Conservation (phyloP, 305 asterid genomes). For the Rubia tinctorum region DNA sequence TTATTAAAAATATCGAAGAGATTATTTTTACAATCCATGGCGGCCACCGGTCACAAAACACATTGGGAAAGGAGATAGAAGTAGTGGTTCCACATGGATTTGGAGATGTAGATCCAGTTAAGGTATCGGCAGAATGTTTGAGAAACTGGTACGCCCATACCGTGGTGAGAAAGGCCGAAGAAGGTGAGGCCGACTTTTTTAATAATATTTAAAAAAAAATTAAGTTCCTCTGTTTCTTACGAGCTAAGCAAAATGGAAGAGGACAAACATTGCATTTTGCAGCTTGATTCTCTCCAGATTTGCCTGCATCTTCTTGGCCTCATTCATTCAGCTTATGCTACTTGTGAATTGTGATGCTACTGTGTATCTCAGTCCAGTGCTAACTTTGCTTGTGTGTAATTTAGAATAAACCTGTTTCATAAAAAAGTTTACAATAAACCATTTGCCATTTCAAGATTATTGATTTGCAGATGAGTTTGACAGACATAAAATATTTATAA, state of each 20-base stretch:
- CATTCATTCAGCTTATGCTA: not conserved
- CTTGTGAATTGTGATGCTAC: not conserved
- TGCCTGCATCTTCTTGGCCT: not conserved
- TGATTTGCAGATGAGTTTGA: no score
- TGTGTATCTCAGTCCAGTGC: not conserved
- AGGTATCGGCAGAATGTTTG: constrained; percentile 3
- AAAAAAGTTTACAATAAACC: no score
- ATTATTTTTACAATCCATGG: no score
- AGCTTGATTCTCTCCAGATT: not conserved
- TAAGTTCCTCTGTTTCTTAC: not conserved
- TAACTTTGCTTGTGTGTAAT: no score
- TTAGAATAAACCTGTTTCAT: no score
- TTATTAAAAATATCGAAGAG: no score
- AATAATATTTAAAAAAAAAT: not conserved
- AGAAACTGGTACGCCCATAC: not conserved
- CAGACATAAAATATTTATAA: no score
- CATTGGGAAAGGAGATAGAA: not conserved
- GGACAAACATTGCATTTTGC: constrained; percentile 1
- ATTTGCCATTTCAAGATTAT: not conserved
- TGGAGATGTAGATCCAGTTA: no score
- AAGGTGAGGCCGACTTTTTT: not conserved
- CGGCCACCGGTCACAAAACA: no score
- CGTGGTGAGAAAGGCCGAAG: not conserved
- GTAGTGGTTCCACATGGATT: not conserved
- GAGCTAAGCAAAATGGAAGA: not conserved